Base-by-base conservation (phyloP, 495 filamentous ascomycete genomes). In the Xylaria sp. region DNA sequence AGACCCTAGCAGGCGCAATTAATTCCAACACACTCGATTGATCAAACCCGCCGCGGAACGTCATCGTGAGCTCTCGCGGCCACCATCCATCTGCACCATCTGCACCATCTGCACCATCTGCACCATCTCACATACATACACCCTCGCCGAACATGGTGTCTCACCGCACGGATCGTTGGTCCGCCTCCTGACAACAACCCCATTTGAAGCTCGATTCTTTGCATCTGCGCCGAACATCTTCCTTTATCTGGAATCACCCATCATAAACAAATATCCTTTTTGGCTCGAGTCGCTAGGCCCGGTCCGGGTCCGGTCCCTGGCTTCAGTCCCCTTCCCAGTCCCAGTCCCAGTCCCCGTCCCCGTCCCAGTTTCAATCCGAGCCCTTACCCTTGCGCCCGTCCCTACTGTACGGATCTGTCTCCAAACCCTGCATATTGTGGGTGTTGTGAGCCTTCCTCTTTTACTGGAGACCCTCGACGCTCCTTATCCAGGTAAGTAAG, bases 11-110 rank as follows among this genome's bases (percentile, higher is more conserved):
- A 41, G n/a, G 40, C 41, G 24, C 48, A 67, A 67, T 55, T 67
- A 67, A 67, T 67, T 26, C 46, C 17, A 31, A 67, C 57, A 37
- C 57, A 19, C 67, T 44, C 57, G n/a, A 35, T 67, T 44, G 35
- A 67, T 24, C 64, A 41, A 67, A 41, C 48, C 64, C 64, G 17
- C 50, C 58, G n/a, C n/a, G n/a, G 67, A 69, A 69, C 67, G 67
- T 69, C 67, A 69, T 69, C 67, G 67, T 61, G 67, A 61, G 40
- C 44, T 52, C 61, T 52, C 17, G 31, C 31, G 24, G 57, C 41
- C 67, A 61, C 67, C 67, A 11, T 41, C 44, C 44, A 37, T 19
- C 26, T 19, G n/a, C n/a, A n/a, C n/a, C n/a, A n/a, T n/a, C n/a
- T n/a, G n/a, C n/a, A n/a, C n/a, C n/a, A n/a, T n/a, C n/a, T n/a